Percentiles rank a stretch among this genome's conserved stretches.
These are phyloP conservation scores for Umbilicus rupestris DNA, from an alignment of 164 flowering plant genomes.

Conservation along the genomic window DNA sequence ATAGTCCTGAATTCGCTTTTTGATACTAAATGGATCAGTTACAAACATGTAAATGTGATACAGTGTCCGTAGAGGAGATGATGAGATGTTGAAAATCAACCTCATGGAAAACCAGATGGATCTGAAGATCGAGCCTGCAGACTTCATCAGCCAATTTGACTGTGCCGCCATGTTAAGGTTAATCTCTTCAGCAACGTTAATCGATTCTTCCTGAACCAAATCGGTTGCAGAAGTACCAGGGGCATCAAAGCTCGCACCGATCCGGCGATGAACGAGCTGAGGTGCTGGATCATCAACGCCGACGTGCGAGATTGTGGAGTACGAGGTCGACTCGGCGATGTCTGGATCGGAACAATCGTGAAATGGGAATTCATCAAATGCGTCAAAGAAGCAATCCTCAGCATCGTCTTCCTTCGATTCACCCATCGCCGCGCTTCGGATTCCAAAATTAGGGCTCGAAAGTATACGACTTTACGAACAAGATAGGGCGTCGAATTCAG, in stretches of 20 bases:
- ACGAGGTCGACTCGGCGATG: constrained; percentile 17
- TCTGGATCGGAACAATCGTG: constrained; percentile 19
- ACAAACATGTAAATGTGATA: constrained; percentile 26
- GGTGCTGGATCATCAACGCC: not conserved
- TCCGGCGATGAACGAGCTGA: not conserved
- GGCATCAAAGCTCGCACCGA: not conserved
- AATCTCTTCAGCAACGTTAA: not conserved
- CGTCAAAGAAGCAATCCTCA: constrained; percentile 31
- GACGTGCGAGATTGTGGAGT: constrained; percentile 12
- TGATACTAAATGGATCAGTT: constrained; percentile 32
- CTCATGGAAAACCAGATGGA: constrained; percentile 42
- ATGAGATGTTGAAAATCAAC: constrained; percentile 29
- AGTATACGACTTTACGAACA: not conserved
- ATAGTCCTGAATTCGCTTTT: constrained; percentile 17
- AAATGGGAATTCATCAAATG: constrained; percentile 33
- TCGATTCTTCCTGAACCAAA: not conserved
- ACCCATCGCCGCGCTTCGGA: not conserved
- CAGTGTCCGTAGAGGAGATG: constrained; percentile 44
- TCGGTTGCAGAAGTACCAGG: not conserved
- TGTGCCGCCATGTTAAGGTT: not conserved
- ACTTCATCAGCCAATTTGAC: constrained; percentile 25
- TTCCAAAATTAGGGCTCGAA: not conserved
- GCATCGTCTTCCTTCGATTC: constrained; percentile 11
- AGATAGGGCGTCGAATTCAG: no score
- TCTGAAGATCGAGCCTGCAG: constrained; percentile 47